A percentile compares a stretch with the other conserved stretches of the same genome.
phyloP scores from a whole-genome alignment of 2,329 filamentous ascomycete genomes.

The Colletotrichum liaoningense region DNA sequence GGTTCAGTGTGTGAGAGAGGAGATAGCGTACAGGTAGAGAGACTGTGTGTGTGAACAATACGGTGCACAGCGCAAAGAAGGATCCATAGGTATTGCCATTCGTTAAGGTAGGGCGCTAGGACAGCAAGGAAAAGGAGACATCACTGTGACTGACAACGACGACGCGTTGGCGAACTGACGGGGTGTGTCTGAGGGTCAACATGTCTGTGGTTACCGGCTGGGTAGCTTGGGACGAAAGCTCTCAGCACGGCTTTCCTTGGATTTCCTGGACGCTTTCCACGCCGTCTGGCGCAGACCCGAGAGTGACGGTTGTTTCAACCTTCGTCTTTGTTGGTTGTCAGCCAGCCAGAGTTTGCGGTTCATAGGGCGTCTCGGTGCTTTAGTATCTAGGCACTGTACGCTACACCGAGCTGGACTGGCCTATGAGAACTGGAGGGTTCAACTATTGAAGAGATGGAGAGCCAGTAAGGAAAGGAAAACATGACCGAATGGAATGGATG shows the following conservation, averaged over 20 bases:
- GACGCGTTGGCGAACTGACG: not conserved
- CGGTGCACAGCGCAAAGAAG: too few species aligned
- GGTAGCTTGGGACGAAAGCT: not conserved
- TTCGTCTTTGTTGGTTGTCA: not conserved
- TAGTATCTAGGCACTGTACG: not conserved
- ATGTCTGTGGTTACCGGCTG: not conserved
- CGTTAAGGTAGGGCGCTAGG: too few species aligned
- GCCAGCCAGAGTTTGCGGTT: not conserved
- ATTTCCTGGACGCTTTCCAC: not conserved
- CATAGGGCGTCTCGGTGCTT: not conserved
- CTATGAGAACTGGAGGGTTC: too few species aligned
- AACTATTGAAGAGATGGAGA: not conserved
- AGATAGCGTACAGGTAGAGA: too few species aligned
- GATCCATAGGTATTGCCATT: too few species aligned
- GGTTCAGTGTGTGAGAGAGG: too few species aligned
- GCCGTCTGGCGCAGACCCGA: not conserved
- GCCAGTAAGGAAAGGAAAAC: not conserved
- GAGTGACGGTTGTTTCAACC: slow-evolving; percentile 18
- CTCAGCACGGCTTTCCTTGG: not conserved
- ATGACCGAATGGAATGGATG: not conserved
- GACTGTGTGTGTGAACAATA: too few species aligned
- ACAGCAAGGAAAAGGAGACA: not conserved
- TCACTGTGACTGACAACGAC: not conserved
- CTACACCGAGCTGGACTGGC: too few species aligned
- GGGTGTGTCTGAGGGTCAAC: not conserved